phyloP scores from a whole-genome alignment of 495 filamentous ascomycete species.

The Parathielavia appendiculata region DNA sequence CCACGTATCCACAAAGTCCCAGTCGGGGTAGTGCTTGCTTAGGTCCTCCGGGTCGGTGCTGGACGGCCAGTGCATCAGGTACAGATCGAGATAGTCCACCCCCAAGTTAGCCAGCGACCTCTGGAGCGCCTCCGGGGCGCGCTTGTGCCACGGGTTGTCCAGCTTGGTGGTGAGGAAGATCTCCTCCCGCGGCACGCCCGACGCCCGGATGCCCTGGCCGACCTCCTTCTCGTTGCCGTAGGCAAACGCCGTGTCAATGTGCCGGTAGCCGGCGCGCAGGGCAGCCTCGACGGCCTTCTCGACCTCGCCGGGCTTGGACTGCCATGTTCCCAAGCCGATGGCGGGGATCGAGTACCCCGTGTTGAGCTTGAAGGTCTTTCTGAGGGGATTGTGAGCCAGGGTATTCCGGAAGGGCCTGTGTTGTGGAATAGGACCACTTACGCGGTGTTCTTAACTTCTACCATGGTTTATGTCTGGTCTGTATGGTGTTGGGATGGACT shows the following conservation, averaged over 20 bases:
- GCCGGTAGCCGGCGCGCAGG: slow-evolving; percentile 59
- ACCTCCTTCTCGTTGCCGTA: slow-evolving; percentile 85
- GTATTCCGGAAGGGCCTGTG: neutral
- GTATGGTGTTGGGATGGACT: neutral
- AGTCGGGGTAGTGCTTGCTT: slow-evolving; percentile 49
- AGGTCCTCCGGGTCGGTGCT: slow-evolving; percentile 41
- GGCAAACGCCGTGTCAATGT: slow-evolving; percentile 63
- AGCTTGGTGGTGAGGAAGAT: slow-evolving; percentile 89
- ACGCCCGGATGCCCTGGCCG: slow-evolving; percentile 71
- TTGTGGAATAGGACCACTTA: slow-evolving; percentile 14
- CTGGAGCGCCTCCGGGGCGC: slow-evolving; percentile 59
- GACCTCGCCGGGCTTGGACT: slow-evolving; percentile 49
- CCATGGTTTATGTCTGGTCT: slow-evolving; percentile 26
- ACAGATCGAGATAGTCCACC: slow-evolving; percentile 76
- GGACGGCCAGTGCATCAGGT: slow-evolving; percentile 79
- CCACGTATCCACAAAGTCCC: slow-evolving; percentile 81
- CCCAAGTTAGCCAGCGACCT: slow-evolving; percentile 64
- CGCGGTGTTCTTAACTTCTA: slow-evolving; percentile 34
- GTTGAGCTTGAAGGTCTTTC: slow-evolving; percentile 69
- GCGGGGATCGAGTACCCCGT: slow-evolving; percentile 75
- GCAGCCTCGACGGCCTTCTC: slow-evolving; percentile 66
- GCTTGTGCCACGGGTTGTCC: slow-evolving; percentile 74
- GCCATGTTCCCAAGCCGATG: slow-evolving; percentile 81
- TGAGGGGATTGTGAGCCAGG: slow-evolving; percentile 15
- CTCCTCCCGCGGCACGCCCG: slow-evolving; percentile 71